Conservation (phyloP, 140 eudicot species). For the Flaveria floridana region DNA sequence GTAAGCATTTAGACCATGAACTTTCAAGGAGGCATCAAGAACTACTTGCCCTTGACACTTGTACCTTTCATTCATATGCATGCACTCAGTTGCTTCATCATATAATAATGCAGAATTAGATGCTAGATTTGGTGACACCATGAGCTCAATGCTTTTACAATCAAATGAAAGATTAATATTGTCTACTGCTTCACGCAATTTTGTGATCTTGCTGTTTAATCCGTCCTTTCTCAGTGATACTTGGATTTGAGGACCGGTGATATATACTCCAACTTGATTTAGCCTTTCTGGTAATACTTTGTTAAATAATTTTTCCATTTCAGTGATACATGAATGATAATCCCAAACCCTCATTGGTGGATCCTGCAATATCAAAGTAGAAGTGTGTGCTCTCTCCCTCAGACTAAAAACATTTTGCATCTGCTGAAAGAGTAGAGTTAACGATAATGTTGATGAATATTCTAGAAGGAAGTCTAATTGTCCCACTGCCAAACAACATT, state of each 20-base stretch:
- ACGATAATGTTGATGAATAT: constrained; percentile 45
- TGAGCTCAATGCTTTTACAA: constrained; percentile 54
- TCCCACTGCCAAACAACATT: constrained; percentile 62
- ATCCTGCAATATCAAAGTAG: constrained; percentile 35
- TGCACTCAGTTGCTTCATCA: constrained; percentile 37
- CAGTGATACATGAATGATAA: constrained; percentile 39
- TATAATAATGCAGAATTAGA: constrained; percentile 35
- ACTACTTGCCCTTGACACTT: constrained; percentile 44
- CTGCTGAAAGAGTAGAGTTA: constrained; percentile 47
- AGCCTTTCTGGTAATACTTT: constrained; percentile 62
- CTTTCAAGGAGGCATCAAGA: constrained; percentile 41
- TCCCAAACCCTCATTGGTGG: constrained; percentile 37
- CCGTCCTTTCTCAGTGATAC: constrained; percentile 54
- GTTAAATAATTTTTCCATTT: constrained; percentile 40
- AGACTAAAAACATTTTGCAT: constrained; percentile 42
- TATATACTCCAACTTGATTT: constrained; percentile 55
- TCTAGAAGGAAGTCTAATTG: constrained; percentile 50
- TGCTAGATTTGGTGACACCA: constrained; percentile 52
- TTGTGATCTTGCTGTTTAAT: constrained; percentile 12
- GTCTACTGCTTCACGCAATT: constrained; percentile 26
- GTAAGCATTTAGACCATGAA: constrained; percentile 61
- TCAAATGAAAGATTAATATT: constrained; percentile 44
- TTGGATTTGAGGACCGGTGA: constrained; percentile 61
- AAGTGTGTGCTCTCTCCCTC: constrained; percentile 18
- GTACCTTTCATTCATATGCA: constrained; percentile 39